Conservation (phyloP, 2,329 filamentous ascomycete genomes). For the Epichloe glyceriae region DNA sequence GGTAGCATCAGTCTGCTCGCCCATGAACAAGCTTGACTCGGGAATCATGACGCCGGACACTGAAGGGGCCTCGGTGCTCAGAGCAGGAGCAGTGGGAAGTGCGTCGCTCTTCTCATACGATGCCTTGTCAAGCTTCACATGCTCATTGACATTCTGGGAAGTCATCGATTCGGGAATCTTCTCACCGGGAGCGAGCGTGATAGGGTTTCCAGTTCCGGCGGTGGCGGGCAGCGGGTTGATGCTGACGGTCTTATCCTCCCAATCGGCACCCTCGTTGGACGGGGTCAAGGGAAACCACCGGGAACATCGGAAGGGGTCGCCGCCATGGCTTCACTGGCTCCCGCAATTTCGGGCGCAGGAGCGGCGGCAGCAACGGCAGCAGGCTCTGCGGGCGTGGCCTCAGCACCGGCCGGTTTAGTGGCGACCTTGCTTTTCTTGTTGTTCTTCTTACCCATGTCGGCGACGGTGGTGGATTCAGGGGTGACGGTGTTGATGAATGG, state of each 20-base stretch:
- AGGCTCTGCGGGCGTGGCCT: slow-evolving; percentile 4
- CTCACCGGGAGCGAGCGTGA: slow-evolving; percentile 68
- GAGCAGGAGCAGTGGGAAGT: slow-evolving; percentile 30
- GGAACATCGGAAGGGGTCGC: slow-evolving; percentile 25
- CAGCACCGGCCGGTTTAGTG: slow-evolving; percentile 8
- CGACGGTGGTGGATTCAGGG: slow-evolving; percentile 59
- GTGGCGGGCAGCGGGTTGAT: slow-evolving; percentile 51
- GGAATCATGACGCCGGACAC: slow-evolving; percentile 57
- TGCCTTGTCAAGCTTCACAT: slow-evolving; percentile 67
- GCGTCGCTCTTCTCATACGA: slow-evolving; percentile 76
- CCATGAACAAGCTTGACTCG: slow-evolving; percentile 67
- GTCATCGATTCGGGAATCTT: slow-evolving; percentile 61
- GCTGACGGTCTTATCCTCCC: slow-evolving; percentile 39
- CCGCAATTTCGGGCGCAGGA: slow-evolving; percentile 5
- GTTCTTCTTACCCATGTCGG: slow-evolving; percentile 42
- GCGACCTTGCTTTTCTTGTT: slow-evolving; percentile 29
- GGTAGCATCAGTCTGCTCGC: slow-evolving; percentile 26
- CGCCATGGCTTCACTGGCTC: slow-evolving; percentile 9
- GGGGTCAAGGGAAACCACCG: slow-evolving; percentile 52
- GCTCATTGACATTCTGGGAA: slow-evolving; percentile 53
- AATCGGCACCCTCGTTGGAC: slow-evolving; percentile 33
- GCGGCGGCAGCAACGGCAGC: neutral
- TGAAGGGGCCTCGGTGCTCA: slow-evolving; percentile 34
- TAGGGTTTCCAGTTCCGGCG: slow-evolving; percentile 59
- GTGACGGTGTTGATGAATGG: slow-evolving; percentile 53